Conservation (phyloP, 2,329 filamentous ascomycete species). For the Colletotrichum australisinense region DNA sequence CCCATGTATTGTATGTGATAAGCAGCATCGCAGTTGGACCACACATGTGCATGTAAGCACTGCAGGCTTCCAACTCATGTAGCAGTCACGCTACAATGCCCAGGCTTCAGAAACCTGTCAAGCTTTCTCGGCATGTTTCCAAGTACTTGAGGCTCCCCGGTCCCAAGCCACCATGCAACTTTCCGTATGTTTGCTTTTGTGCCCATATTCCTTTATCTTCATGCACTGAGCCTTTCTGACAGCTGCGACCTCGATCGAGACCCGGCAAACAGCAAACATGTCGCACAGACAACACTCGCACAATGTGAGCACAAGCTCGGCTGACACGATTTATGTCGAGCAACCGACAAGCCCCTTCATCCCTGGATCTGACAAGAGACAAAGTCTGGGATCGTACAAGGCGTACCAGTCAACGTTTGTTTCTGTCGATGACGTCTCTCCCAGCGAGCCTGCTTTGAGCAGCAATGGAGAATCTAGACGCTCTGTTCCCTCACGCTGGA, state of each 20-base stretch:
- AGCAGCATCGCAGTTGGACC: constrained; percentile 2
- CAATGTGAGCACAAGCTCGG: constrained; percentile 25
- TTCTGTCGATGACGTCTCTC: constrained; percentile 15
- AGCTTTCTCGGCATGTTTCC: constrained; percentile 16
- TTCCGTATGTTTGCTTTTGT: background rate
- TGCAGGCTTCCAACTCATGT: background rate
- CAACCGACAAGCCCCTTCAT: constrained; percentile 22
- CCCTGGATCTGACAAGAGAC: constrained; percentile 1
- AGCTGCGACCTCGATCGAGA: background rate
- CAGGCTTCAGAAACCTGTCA: constrained; percentile 11
- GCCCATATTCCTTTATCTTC: background rate
- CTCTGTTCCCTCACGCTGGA: constrained; percentile 29
- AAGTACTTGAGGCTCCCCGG: constrained; percentile 20
- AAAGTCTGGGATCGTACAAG: constrained; percentile 14
- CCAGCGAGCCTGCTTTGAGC: constrained; percentile 24
- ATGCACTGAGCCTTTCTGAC: background rate
- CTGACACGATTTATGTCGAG: constrained; percentile 22
- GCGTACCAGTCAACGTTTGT: constrained; percentile 17
- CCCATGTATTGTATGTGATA: constrained; percentile 1
- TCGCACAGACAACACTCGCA: constrained; percentile 29
- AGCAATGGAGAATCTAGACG: constrained; percentile 15
- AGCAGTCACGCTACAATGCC: background rate
- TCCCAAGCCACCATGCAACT: constrained; percentile 11
- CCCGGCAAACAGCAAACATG: constrained; percentile 3
- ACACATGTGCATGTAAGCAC: background rate